Evolutionary conservation across 2,329 filamentous ascomycete genomes (phyloP).

Genomic region (Geosmithia putterillii): DNA sequence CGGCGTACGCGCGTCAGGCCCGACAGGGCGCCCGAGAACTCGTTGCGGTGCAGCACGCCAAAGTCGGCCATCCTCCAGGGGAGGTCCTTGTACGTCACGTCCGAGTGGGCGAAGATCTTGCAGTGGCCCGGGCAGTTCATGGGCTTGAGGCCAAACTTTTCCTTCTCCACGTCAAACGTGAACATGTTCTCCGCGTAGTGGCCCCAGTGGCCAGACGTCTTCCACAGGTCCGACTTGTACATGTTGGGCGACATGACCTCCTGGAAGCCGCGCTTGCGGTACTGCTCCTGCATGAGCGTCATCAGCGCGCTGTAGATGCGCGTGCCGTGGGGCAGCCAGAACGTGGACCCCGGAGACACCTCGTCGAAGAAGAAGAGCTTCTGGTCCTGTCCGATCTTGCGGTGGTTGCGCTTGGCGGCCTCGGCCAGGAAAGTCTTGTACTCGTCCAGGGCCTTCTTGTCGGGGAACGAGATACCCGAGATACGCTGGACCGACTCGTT

Average conservation of each 20-base stretch:
- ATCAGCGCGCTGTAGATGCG: constrained; percentile 87
- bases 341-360: constrained; percentile 81
- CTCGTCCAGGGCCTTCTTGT: constrained; percentile 88
- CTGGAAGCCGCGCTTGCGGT: constrained; percentile 86
- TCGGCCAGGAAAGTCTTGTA: constrained; percentile 94
- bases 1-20: constrained; percentile 85
- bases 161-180: constrained; percentile 66
- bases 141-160: constrained; percentile 62
- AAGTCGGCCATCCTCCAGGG: constrained; percentile 93
- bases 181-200: constrained; percentile 83
- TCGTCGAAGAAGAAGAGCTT: constrained; percentile 97
- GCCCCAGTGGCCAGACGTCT: constrained; percentile 88
- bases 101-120: constrained; percentile 72
- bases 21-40: constrained; percentile 81
- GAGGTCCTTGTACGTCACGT: constrained; percentile 73
- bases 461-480: constrained; percentile 88
- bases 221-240: constrained; percentile 90
- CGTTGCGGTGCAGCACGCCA: constrained; percentile 88
- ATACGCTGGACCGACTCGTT: constrained; percentile 96
- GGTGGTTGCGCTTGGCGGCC: constrained; percentile 93
- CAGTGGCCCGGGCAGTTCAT: constrained; percentile 99
- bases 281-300: constrained; percentile 71
- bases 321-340: constrained; percentile 86
- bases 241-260: constrained; percentile 93
- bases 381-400: constrained; percentile 87